Evolutionary conservation across 208 protist species (phyloP).

Genomic region (Sergeia podlipaevii): DNA sequence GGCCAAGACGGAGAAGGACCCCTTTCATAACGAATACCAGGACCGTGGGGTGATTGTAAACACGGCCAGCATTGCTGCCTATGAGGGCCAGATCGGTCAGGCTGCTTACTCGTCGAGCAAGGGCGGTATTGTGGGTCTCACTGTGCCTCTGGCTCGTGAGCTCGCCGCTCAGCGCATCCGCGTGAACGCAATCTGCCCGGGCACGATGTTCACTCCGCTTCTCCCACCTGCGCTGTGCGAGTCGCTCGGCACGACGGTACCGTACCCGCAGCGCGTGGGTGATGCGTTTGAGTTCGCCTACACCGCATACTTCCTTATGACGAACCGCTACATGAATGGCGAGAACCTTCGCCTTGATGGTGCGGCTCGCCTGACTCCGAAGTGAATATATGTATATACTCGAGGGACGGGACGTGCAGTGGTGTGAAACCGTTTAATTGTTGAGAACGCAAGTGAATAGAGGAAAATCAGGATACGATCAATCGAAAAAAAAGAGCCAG

Average conservation of each 20-base stretch:
- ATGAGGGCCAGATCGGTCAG: conserved; percentile 89
- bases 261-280: conserved; percentile 60
- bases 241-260: conserved; percentile 36
- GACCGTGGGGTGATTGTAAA: conserved; percentile 86
- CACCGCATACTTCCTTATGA: conserved; percentile 53
- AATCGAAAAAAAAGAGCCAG: no score
- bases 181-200: conserved; percentile 71
- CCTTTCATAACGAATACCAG: conserved; percentile 1
- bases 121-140: conserved; percentile 66
- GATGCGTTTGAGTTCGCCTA: conserved; percentile 64
- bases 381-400: no score
- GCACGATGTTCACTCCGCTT: conserved; percentile 79
- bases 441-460: no score
- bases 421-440: no score
- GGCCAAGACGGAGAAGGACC: background rate
- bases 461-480: no score
- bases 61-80: conserved; percentile 69
- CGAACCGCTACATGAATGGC: conserved; percentile 80
- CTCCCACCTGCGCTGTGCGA: conserved; percentile 21
- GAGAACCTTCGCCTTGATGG: conserved; percentile 47
- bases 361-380: conserved; percentile 32
- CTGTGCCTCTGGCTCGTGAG: conserved; percentile 67
- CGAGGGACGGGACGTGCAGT: no score
- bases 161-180: conserved; percentile 56
- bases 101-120: conserved; percentile 79